Conservation (phyloP, 495 filamentous ascomycete species). For the Daldinia decipiens region DNA sequence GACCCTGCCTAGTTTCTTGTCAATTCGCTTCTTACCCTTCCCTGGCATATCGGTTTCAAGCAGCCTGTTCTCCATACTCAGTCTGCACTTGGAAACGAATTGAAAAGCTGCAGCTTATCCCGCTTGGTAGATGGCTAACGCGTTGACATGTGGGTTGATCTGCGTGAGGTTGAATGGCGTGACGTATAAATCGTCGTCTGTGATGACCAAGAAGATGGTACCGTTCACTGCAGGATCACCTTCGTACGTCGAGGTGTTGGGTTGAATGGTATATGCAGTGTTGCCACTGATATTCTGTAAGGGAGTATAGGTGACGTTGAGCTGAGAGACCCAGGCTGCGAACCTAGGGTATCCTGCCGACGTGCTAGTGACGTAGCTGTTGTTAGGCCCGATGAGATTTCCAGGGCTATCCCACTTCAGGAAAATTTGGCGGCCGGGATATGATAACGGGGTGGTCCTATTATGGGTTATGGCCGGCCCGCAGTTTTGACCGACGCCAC, state of each 20-base stretch:
- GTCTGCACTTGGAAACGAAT: background rate
- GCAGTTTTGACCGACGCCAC: constrained; percentile 64
- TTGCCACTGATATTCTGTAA: constrained; percentile 65
- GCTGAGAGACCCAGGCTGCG: constrained; percentile 82
- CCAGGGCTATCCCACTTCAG: constrained; percentile 81
- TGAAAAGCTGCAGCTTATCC: constrained; percentile 60
- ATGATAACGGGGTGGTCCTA: constrained; percentile 73
- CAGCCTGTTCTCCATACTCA: background rate
- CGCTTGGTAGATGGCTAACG: constrained; percentile 80
- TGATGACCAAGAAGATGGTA: constrained; percentile 82
- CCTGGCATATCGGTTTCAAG: background rate
- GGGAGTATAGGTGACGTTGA: constrained; percentile 85
- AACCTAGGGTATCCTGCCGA: constrained; percentile 68
- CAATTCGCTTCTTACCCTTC: background rate
- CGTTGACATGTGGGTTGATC: constrained; percentile 82
- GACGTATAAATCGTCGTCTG: constrained; percentile 71
- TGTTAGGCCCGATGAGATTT: constrained; percentile 77
- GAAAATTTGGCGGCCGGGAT: constrained; percentile 76
- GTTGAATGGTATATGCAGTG: constrained; percentile 76
- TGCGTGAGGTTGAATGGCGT: constrained; percentile 80
- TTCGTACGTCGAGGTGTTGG: constrained; percentile 67
- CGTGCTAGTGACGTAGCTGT: constrained; percentile 75
- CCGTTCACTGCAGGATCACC: constrained; percentile 78
- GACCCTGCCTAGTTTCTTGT: background rate
- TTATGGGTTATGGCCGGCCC: constrained; percentile 72